Percentiles rank a stretch among this genome's conserved stretches.
Evolutionary conservation across 2,329 filamentous ascomycete genomes (phyloP).

Genomic region (Trichoderma sp.): DNA sequence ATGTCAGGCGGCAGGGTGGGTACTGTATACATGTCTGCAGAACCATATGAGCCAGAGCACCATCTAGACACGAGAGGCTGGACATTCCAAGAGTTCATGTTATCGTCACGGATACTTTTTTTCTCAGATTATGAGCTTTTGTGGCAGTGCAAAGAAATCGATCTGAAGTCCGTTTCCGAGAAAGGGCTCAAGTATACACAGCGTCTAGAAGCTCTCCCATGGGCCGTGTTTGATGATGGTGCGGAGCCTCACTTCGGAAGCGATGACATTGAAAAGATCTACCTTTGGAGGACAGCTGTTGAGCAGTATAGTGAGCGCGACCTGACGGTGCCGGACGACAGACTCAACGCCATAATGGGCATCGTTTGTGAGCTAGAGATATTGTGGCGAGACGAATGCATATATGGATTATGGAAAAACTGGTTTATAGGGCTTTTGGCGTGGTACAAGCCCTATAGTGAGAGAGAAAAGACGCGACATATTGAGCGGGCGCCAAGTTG

Average conservation of each 20-base stretch:
- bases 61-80: slow-evolving; percentile 10
- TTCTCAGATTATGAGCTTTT: slow-evolving; percentile 12
- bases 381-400: not conserved
- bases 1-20: not conserved
- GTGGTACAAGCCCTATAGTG: not conserved
- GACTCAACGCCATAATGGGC: not conserved
- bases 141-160: slow-evolving; percentile 2
- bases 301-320: not conserved
- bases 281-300: not conserved
- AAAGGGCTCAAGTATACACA: slow-evolving; percentile 3
- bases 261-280: not conserved
- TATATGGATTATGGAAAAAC: slow-evolving; percentile 10
- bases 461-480: not conserved
- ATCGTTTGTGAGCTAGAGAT: slow-evolving; percentile 3
- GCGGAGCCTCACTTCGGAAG: not conserved
- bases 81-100: slow-evolving; percentile 10
- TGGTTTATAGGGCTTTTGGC: slow-evolving; percentile 15
- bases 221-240: not conserved
- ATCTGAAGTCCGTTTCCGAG: not conserved
- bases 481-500: slow-evolving; percentile 1
- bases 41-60: not conserved
- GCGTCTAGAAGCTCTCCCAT: not conserved
- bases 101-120: slow-evolving; percentile 4
- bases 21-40: not conserved
- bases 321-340: not conserved